These are phyloP conservation scores for Bassia scoparia DNA, from an alignment of 148 eudicot species.

Conservation along the genomic window DNA sequence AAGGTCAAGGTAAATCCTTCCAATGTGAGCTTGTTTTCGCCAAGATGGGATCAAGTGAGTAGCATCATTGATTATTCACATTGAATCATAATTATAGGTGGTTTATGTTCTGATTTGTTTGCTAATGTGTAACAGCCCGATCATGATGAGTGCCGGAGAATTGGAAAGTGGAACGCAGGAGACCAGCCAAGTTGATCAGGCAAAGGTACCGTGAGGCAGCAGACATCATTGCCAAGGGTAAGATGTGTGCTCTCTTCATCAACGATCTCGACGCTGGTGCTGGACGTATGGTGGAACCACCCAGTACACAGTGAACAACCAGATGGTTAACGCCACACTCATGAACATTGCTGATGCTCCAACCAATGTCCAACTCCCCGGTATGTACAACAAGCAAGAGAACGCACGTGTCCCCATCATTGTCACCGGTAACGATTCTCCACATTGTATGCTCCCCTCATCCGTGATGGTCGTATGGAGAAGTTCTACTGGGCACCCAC, in stretches of 20 bases:
- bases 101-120: neutral
- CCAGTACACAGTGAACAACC: slow-evolving; percentile 94
- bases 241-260: slow-evolving; percentile 86
- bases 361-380: slow-evolving; percentile 90
- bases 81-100: too few relatives aligned
- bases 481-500: slow-evolving; percentile 98
- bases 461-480: slow-evolving; percentile 99
- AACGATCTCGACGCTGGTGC: slow-evolving; percentile 95
- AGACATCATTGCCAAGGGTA: slow-evolving; percentile 80
- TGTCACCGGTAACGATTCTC: slow-evolving; percentile 92
- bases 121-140: slow-evolving; percentile 57
- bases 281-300: slow-evolving; percentile 89
- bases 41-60: slow-evolving; percentile 97
- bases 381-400: slow-evolving; percentile 93
- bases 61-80: too few relatives aligned
- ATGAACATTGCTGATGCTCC: slow-evolving; percentile 97
- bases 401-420: slow-evolving; percentile 84
- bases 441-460: slow-evolving; percentile 81
- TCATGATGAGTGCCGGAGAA: slow-evolving; percentile 98
- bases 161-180: slow-evolving; percentile 96
- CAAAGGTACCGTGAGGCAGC: slow-evolving; percentile 94
- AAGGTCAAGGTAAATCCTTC: slow-evolving; percentile 97
- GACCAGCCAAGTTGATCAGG: slow-evolving; percentile 91
- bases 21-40: slow-evolving; percentile 92
- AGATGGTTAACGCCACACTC: slow-evolving; percentile 92